Conservation (phyloP, 176 grass and related monocot genomes). For the Rhynchospora breviuscula region DNA sequence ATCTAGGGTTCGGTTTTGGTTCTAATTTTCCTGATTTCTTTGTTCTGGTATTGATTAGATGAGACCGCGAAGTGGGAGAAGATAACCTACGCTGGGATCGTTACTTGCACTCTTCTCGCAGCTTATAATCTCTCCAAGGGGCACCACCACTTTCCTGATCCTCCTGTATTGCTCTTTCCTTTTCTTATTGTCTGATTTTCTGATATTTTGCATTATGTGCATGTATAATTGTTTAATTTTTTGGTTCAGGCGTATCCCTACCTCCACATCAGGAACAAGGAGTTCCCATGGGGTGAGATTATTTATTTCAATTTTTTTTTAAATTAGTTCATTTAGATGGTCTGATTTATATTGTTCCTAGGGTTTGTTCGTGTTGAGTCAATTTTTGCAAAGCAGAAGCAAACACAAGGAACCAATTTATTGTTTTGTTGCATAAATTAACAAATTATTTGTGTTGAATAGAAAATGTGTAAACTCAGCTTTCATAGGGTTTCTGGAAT, state of each 20-base stretch:
- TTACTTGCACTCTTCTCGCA: constrained; percentile 45
- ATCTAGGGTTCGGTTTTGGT: constrained; percentile 6
- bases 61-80: constrained; percentile 97
- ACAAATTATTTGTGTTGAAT: not conserved
- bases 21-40: constrained; percentile 1
- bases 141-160: constrained; percentile 65
- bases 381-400: not conserved
- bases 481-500: not conserved
- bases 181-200: not conserved
- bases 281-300: constrained; percentile 76
- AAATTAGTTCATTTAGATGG: not conserved
- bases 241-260: constrained; percentile 52
- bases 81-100: constrained; percentile 71
- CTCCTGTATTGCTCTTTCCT: constrained; percentile 38
- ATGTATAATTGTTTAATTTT: not conserved
- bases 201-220: not conserved
- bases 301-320: not conserved
- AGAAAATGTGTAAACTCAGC: not conserved
- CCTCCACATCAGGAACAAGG: constrained; percentile 87
- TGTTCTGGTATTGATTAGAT: constrained; percentile 35
- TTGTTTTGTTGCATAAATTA: not conserved
- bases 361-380: not conserved
- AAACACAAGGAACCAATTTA: not conserved
- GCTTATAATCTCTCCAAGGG: constrained; percentile 80
- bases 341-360: not conserved